phyloP scores from a whole-genome alignment of 495 filamentous ascomycete species.

The Melanomma pulvis-pyrius region DNA sequence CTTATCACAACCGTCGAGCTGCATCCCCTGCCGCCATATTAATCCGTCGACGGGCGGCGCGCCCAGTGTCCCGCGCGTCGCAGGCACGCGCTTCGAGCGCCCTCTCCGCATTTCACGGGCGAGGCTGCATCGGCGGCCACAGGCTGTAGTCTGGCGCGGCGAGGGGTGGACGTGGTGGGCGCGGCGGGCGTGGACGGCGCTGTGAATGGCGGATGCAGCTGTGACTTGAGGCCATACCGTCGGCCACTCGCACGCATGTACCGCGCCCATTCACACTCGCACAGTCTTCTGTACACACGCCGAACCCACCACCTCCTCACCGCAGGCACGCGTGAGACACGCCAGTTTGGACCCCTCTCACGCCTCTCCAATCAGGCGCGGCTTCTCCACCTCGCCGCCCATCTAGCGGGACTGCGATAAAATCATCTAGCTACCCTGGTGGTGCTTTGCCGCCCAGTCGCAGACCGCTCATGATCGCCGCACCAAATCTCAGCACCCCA shows the following conservation, averaged over 20 bases:
- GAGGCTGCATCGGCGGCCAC: slow-evolving; percentile 1
- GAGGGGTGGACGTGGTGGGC: not conserved
- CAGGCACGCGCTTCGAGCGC: not conserved
- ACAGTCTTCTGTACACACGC: too few species aligned
- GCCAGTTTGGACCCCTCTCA: too few species aligned
- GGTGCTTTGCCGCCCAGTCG: not conserved
- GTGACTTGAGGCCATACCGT: not conserved
- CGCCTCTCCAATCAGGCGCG: not conserved
- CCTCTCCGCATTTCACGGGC: not conserved
- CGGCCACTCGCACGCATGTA: too few species aligned
- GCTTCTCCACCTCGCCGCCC: not conserved
- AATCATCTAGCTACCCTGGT: not conserved
- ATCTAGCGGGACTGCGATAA: not conserved
- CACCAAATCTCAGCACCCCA: not conserved
- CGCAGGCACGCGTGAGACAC: too few species aligned
- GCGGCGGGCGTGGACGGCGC: not conserved
- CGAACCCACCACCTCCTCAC: too few species aligned
- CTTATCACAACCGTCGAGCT: not conserved
- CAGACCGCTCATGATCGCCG: not conserved
- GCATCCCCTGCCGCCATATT: not conserved
- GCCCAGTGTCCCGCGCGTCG: not conserved
- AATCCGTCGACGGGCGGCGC: not conserved
- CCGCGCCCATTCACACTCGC: too few species aligned
- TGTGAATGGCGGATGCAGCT: not conserved
- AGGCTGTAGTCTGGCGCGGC: not conserved